Percentiles rank a stretch among this genome's conserved stretches.
Evolutionary conservation across 1,284 basidiomycete genomes (phyloP).

Genomic region (Meira miltonrushii): DNA sequence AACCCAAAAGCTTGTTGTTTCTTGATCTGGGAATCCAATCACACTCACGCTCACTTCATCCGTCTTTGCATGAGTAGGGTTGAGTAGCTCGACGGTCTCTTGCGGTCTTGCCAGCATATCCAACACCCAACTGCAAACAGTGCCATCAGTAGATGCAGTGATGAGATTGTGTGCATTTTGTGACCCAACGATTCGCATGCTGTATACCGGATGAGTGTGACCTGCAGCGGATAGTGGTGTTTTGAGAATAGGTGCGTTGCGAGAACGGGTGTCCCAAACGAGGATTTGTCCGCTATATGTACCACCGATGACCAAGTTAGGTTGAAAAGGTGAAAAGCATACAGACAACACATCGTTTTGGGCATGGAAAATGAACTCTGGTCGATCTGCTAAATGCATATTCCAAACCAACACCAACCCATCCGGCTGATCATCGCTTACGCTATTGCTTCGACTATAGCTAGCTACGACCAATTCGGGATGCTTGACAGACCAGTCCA

Average conservation of each 20-base stretch:
- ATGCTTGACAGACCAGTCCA: slow-evolving; percentile 98
- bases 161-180: slow-evolving; percentile 97
- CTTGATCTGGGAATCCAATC: slow-evolving; percentile 86
- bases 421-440: slow-evolving; percentile 61
- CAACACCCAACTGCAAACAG: slow-evolving; percentile 92
- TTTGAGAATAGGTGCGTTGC: slow-evolving; percentile 81
- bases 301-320: slow-evolving; percentile 92
- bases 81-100: slow-evolving; percentile 38
- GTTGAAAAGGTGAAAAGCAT: slow-evolving; percentile 93
- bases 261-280: slow-evolving; percentile 96
- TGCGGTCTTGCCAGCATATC: slow-evolving; percentile 93
- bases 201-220: slow-evolving; percentile 96
- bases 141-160: slow-evolving; percentile 90
- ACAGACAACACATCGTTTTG: slow-evolving; percentile 97
- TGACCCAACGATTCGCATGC: slow-evolving; percentile 92
- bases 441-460: slow-evolving; percentile 94
- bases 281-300: slow-evolving; percentile 97
- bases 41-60: slow-evolving; percentile 91
- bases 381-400: slow-evolving; percentile 82
- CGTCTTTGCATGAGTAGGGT: slow-evolving; percentile 31
- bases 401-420: slow-evolving; percentile 98
- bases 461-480: slow-evolving; percentile 90
- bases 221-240: slow-evolving; percentile 83
- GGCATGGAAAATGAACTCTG: slow-evolving; percentile 96
- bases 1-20: slow-evolving; percentile 90